Evolutionary conservation across 495 filamentous ascomycete species (phyloP).

Genomic region (Bryoglossum gracile): DNA sequence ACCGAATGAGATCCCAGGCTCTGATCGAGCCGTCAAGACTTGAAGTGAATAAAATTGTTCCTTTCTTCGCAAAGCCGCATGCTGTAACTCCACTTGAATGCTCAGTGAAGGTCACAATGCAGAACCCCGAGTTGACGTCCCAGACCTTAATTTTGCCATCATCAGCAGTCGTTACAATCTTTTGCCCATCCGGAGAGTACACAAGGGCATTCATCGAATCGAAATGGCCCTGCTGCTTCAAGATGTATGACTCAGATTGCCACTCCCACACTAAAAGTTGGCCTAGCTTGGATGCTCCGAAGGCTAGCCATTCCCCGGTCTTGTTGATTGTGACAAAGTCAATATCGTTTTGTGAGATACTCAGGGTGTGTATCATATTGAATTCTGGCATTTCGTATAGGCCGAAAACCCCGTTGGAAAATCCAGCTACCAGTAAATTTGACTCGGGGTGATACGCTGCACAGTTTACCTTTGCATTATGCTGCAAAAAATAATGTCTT

Average conservation of each 20-base stretch:
- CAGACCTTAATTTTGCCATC: constrained; percentile 98
- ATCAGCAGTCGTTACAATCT: constrained; percentile 86
- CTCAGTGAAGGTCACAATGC: constrained; percentile 95
- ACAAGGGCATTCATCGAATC: constrained; percentile 92
- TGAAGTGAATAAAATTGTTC: constrained; percentile 89
- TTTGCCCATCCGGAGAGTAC: constrained; percentile 90
- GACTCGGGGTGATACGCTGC: constrained; percentile 80
- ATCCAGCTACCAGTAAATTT: constrained; percentile 83
- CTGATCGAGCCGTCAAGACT: constrained; percentile 88
- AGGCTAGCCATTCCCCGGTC: constrained; percentile 93
- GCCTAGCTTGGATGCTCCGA: constrained; percentile 91
- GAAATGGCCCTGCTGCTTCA: constrained; percentile 96
- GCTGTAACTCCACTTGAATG: constrained; percentile 94
- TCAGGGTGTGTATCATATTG: constrained; percentile 82
- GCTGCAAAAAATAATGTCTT: constrained; percentile 87
- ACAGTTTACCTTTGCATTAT: constrained; percentile 78
- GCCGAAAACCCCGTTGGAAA: constrained; percentile 88
- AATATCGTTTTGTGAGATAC: constrained; percentile 93
- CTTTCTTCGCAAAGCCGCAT: constrained; percentile 87
- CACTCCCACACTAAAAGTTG: constrained; percentile 98
- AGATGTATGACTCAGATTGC: constrained; percentile 98
- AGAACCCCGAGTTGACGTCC: constrained; percentile 95
- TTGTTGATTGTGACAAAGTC: constrained; percentile 89
- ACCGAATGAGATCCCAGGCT: constrained; percentile 94
- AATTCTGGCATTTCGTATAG: constrained; percentile 97